Conservation (phyloP, 2,329 filamentous ascomycete genomes). For the Ceratocystis papillata region DNA sequence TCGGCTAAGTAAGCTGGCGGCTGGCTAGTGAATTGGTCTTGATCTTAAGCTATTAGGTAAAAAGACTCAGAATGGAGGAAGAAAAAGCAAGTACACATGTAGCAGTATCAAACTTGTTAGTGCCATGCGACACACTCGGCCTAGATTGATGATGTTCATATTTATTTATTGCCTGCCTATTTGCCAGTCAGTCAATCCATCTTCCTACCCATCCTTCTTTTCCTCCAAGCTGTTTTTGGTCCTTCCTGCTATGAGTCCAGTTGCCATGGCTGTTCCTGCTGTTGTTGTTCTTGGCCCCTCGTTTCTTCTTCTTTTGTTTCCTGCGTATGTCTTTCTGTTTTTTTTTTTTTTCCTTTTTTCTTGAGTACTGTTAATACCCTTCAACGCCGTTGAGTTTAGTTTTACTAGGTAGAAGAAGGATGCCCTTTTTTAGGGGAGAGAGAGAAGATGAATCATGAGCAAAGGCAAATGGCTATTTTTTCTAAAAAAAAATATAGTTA, state of each 20-base stretch:
- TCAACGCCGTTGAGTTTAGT: not conserved
- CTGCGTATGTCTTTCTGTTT: not conserved
- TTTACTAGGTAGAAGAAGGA: constrained; percentile 11
- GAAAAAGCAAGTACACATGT: not conserved
- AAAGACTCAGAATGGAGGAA: not conserved
- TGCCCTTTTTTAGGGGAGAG: not conserved
- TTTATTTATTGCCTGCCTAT: no score
- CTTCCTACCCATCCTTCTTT: no score
- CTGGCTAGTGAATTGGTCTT: not conserved
- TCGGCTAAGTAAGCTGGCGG: not conserved
- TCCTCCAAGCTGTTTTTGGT: not conserved
- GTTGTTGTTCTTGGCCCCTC: not conserved
- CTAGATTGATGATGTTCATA: no score
- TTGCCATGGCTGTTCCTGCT: not conserved
- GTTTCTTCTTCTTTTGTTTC: not conserved
- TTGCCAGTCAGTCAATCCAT: no score
- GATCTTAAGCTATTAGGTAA: not conserved
- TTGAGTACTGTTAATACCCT: constrained; percentile 19
- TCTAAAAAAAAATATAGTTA: not conserved
- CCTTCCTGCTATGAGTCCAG: not conserved
- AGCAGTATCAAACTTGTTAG: not conserved
- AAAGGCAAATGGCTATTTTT: not conserved
- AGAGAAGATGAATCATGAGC: constrained; percentile 1
- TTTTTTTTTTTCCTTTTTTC: constrained; percentile 15
- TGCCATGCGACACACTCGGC: no score